Base-by-base conservation (phyloP, 305 asterid genomes). In the Rubia balearica region DNA sequence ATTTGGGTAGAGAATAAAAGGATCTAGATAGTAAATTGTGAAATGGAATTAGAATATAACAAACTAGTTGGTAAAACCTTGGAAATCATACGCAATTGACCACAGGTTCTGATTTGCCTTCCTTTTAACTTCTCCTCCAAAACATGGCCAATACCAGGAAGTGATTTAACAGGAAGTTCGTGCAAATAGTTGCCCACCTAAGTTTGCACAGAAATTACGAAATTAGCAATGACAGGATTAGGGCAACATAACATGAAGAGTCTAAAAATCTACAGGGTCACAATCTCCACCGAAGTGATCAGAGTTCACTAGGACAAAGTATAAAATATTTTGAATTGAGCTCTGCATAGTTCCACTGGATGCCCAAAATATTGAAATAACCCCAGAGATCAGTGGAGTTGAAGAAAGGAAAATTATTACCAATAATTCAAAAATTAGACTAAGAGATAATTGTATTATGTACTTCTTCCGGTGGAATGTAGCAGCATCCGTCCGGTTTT, bases 121-220 rank as follows among this genome's bases (percentile, higher is more conserved):
- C 68, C 79, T 83, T 84, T 87, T 90, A 91, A 78, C 79, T 87
- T 94, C 73, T 82, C 93, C 81, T 87, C 95, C 86, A 91, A 79
- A 77, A 84, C 93, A 81, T 79, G 81, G 48, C 98, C 99, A 72
- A 94, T 90, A 68, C 99, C 97, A 71, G 99, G 98, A 83, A 94
- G 98, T 75, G 86, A 89, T 86, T 92, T 89, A 38, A 94, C 97
- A 59, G 98, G 97, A 81, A 94, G 99, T 70, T 83, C 79, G 57
- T 74, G 36, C 77, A 94, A 79, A 79, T 85, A 86, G 78, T 82
- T 82, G 72, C 89, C 92, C 80, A 89, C 91, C 99, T 94, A 87
- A 8, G 69, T 73, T 81, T 61, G 72, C 63, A 51, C 33, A 68
- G 45, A 53, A 21, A 51, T 8, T 1, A 10, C 16, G 16, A 2